These are phyloP conservation scores for Puccinia horiana DNA, from an alignment of 1,284 basidiomycete species.

Conservation along the genomic window DNA sequence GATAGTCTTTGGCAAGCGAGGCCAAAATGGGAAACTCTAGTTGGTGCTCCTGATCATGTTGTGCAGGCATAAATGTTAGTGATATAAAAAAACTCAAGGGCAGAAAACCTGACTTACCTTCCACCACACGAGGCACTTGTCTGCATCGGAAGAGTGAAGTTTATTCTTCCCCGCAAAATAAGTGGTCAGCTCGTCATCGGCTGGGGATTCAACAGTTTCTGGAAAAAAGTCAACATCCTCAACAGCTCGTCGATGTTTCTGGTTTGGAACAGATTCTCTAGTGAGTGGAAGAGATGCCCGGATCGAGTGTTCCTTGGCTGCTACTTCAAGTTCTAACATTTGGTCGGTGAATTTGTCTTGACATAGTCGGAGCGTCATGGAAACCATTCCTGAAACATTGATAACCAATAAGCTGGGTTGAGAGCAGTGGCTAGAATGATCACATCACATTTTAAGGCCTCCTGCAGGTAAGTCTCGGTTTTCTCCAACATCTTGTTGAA, in stretches of 20 bases:
- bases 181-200: neutral
- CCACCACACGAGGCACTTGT: neutral
- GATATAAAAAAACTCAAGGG: neutral
- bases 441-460: neutral
- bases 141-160: neutral
- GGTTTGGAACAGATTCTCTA: too few relatives aligned
- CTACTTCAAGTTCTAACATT: neutral
- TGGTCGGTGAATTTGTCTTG: neutral
- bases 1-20: neutral
- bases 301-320: too few relatives aligned
- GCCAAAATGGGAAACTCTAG: neutral
- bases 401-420: neutral
- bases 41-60: neutral
- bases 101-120: neutral
- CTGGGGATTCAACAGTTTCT: neutral
- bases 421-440: neutral
- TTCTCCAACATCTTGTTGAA: neutral
- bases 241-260: neutral
- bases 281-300: too few relatives aligned
- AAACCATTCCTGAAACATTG: neutral
- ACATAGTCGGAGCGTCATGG: neutral
- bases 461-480: neutral
- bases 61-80: neutral
- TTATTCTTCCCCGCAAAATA: neutral
- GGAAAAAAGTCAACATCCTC: neutral